Percentiles rank a stretch among this genome's conserved stretches.
Evolutionary conservation across 805 yeast genomes (phyloP).

Genomic region (Geotrichum ghanense): DNA sequence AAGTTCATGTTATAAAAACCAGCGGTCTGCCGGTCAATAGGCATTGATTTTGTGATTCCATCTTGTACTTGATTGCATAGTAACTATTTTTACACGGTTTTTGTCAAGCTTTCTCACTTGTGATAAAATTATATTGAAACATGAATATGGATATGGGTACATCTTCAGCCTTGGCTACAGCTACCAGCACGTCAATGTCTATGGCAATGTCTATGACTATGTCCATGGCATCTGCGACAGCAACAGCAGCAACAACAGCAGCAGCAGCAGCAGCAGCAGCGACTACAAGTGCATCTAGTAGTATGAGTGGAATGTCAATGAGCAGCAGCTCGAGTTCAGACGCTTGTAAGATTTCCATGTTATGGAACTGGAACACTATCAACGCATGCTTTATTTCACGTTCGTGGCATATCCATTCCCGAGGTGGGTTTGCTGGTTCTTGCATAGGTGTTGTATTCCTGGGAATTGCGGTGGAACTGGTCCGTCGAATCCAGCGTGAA

Average conservation of each 20-base stretch:
- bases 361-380: conserved; percentile 66
- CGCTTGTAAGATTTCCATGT: conserved; percentile 35
- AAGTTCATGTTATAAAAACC: too few relatives aligned
- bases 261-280: conserved; percentile 2
- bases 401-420: conserved; percentile 50
- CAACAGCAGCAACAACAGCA: conserved; percentile 2
- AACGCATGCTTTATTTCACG: conserved; percentile 53
- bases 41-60: too few relatives aligned
- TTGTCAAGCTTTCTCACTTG: not conserved
- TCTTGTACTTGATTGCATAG: too few relatives aligned
- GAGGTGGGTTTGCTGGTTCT: conserved; percentile 60
- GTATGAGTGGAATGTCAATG: conserved; percentile 14
- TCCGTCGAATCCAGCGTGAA: conserved; percentile 44
- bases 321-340: conserved; percentile 8
- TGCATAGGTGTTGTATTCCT: conserved; percentile 58
- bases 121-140: not conserved
- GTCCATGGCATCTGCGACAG: not conserved
- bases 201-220: conserved; percentile 6
- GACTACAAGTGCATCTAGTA: conserved; percentile 1
- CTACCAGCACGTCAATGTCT: conserved; percentile 6
- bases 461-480: conserved; percentile 46
- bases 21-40: too few relatives aligned
- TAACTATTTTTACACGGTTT: too few relatives aligned
- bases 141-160: conserved; percentile 5
- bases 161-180: conserved; percentile 7